Evolutionary conservation across 805 yeast genomes (phyloP), one percentile per base, ranked within the genome.

Genomic region (Alloascoidea africana): DNA sequence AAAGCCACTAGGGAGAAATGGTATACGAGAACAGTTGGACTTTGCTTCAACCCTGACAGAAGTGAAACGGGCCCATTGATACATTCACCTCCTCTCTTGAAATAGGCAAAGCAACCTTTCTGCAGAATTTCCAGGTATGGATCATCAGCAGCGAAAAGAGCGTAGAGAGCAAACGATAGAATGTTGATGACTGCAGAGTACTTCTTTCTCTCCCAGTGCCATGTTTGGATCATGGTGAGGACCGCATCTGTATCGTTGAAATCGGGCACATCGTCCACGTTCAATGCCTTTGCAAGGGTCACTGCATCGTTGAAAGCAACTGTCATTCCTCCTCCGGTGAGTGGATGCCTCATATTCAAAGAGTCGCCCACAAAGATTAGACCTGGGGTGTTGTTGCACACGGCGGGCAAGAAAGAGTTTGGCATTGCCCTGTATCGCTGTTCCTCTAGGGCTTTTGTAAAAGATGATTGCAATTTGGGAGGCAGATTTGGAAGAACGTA

Each of bases 321-420:
- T 17, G 97, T 86, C 98, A 91, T 91, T 43, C 98, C 98, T 45
- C 98, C 98, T 38, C 98, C 98, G 1, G 97, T 91, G 43, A 91
- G 69, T 17, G 98, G 98, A 55, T 91, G 98, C 55, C 98, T 71
- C 96, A 91, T 91, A 56, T 91, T 91, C 47, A 87, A 66, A 2
- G 98, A 83, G 55, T 91, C 98, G 36, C 98, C 98, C 27, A 91
- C 53, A 46, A 89, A 67, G 27, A 91, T 64, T 35, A 85, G 61
- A 8, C 98, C 98, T 6, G 75, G 76, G 33, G 72, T 65, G 18
- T 63, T 63, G 52, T 85, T 87, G 37, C 66, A 64, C 40, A 71
- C 65, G 1, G 96, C 96, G 16, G 93, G 71, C 37, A 91, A 63
- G 58, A 71, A 91, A 47, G 91, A 94, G 58, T 86, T 87, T 36